Percentiles rank a stretch among this genome's conserved stretches.
Conservation (phyloP, 805 yeast species). For the Pachysolen tannophilus region DNA sequence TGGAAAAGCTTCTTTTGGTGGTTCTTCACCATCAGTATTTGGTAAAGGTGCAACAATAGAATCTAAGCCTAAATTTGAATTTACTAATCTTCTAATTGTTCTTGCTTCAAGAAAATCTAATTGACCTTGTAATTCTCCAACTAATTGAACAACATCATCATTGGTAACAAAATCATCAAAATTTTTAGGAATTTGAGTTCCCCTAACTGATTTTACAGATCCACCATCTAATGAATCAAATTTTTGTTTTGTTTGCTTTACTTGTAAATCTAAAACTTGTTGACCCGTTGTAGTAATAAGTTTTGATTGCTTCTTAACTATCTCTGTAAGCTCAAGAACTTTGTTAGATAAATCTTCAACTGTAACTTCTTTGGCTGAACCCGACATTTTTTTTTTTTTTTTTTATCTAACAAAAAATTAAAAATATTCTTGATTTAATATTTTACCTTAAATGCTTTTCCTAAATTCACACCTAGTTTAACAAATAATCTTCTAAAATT, state of each 20-base stretch:
- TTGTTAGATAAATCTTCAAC: conserved; percentile 29
- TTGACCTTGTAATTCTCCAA: conserved; percentile 86
- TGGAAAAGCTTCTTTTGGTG: conserved; percentile 50
- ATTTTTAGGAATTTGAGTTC: conserved; percentile 4
- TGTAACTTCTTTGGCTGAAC: too few relatives aligned
- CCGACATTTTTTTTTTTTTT: not conserved
- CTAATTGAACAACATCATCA: conserved; percentile 80
- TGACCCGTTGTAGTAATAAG: conserved; percentile 73
- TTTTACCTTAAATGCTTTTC: too few relatives aligned
- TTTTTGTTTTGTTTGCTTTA: conserved; percentile 36
- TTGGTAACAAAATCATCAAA: conserved; percentile 65
- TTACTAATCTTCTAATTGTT: conserved; percentile 61
- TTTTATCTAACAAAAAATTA: not conserved
- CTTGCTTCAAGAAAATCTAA: conserved; percentile 73
- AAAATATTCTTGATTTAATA: too few relatives aligned
- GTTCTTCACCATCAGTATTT: conserved; percentile 71
- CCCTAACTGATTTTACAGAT: conserved; percentile 6
- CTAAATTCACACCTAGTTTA: too few relatives aligned
- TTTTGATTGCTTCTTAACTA: conserved; percentile 57
- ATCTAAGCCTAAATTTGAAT: conserved; percentile 39
- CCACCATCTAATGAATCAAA: conserved; percentile 16
- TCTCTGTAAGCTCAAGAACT: conserved; percentile 41
- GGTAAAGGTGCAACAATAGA: conserved; percentile 58
- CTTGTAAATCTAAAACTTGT: conserved; percentile 64
- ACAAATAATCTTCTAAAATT: too few relatives aligned